These are phyloP conservation scores for Diaporthe vexans DNA, from an alignment of 2,329 filamentous ascomycete genomes.

Conservation along the genomic window DNA sequence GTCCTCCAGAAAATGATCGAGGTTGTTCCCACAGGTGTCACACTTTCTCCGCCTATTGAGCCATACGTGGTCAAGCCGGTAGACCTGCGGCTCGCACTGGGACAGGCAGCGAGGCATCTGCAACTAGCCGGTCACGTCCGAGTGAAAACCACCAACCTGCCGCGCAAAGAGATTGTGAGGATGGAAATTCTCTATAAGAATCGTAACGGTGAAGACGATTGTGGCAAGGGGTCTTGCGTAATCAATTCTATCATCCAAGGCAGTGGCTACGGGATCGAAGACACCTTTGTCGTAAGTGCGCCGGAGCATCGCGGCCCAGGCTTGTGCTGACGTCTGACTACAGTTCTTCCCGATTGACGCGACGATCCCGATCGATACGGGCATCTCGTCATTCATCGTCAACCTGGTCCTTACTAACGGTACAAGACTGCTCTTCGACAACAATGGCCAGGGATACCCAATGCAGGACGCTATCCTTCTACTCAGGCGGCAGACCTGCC, in stretches of 20 bases:
- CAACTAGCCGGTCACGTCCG: conserved; percentile 64
- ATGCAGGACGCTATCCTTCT: conserved; percentile 66
- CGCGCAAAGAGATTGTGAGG: not conserved
- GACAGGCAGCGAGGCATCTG: conserved; percentile 60
- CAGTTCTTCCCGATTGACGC: conserved; percentile 58
- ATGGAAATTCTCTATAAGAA: conserved; percentile 18
- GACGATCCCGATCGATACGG: conserved; percentile 66
- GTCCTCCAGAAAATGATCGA: conserved; percentile 71
- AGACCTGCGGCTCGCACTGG: conserved; percentile 64
- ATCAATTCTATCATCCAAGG: not conserved
- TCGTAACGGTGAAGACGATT: not conserved
- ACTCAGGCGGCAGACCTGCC: conserved; percentile 67
- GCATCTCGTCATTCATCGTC: conserved; percentile 70
- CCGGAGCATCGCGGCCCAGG: not conserved
- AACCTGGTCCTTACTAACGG: not conserved
- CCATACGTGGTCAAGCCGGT: conserved; percentile 71
- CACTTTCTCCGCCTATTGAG: conserved; percentile 62
- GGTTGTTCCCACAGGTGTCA: conserved; percentile 62
- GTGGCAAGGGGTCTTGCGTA: not conserved
- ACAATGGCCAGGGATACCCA: conserved; percentile 67
- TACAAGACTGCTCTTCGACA: conserved; percentile 57
- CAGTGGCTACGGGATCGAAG: conserved; percentile 17
- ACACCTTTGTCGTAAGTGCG: conserved; percentile 18
- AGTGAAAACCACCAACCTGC: not conserved
- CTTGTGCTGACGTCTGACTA: not conserved